Base-by-base conservation (phyloP, 2,329 filamentous ascomycete genomes). In the Epichloe hybrida region DNA sequence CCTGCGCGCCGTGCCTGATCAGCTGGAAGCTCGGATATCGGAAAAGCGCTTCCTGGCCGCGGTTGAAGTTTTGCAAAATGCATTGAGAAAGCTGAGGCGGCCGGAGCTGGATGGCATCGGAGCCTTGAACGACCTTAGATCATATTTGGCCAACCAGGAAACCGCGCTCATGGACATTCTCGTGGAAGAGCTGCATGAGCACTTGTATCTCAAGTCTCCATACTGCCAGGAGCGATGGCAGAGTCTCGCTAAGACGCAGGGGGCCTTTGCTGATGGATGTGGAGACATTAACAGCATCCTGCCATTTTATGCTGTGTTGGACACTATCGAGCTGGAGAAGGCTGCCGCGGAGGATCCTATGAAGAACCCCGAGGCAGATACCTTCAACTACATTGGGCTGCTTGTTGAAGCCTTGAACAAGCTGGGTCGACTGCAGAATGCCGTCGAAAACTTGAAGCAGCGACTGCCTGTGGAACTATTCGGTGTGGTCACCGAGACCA, bases 171-270 rank as follows among this genome's bases (percentile, higher is more conserved):
- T 91, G 62, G 93, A 98, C 62, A 97, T 97, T 49, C 66, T 98
- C 51, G 83, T 97, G 15, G 93, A 98, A 64, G 93, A 98, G 66
- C 74, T 98, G 36, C 93, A 98, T 64, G 93, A 95, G 64, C 93
- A 98, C 68, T 75, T 98, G 4, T 98, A 98, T 63, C 80, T 98
- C 39, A 97, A 97, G 65, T 97, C 91, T 3, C 93, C 91, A 0
- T 98, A 98, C 64, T 97, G 91, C 63, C 89, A 95, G 63, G 88
- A 95, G 64, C 77, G 93, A 57, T 98, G 93, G 93, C 94, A 95
- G 66, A 79, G 78, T 52, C 80, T 95, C 53, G 77, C 83, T 38
- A 84, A 84, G 58, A 78, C 76, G 38, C 83, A 86, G 56, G 74
- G 79, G 46, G 70, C 72, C 3, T 71, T 69, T 54, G 71, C 69